Percentiles rank a stretch among this genome's conserved stretches.
These are phyloP conservation scores for Salvia miltiorrhiza DNA, from an alignment of 257 asterid genomes.

Conservation along the genomic window DNA sequence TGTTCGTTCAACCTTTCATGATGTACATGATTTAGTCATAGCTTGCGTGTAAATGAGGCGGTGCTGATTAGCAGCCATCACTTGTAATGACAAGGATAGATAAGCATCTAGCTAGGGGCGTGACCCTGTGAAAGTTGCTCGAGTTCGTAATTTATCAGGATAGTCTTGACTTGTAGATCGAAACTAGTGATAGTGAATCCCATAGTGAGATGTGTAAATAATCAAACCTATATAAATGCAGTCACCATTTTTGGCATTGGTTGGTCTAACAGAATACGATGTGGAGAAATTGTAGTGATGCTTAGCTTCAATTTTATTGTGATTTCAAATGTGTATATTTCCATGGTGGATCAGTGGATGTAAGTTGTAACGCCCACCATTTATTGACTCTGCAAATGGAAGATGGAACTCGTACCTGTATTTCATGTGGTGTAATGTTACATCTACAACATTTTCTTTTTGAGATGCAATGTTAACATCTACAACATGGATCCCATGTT, in stretches of 20 bases:
- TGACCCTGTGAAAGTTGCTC: not conserved
- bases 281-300: not conserved
- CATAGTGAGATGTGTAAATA: slow-evolving; percentile 25
- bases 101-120: not conserved
- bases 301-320: not conserved
- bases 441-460: not conserved
- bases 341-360: not conserved
- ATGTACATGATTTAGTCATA: slow-evolving; percentile 22
- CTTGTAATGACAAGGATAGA: slow-evolving; percentile 12
- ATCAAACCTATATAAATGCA: slow-evolving; percentile 8
- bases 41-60: slow-evolving; percentile 9
- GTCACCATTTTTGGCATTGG: slow-evolving; percentile 15
- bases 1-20: not conserved
- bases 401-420: not conserved
- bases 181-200: slow-evolving; percentile 10
- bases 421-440: not conserved
- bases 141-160: not conserved
- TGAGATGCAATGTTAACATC: not conserved
- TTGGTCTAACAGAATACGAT: not conserved
- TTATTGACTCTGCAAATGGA: not conserved
- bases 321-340: not conserved
- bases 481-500: too few relatives aligned
- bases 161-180: slow-evolving; percentile 21
- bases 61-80: not conserved
- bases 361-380: not conserved